Base-by-base conservation (phyloP, 768 basidiomycete genomes). In the Cyclocybe cylindracea region DNA sequence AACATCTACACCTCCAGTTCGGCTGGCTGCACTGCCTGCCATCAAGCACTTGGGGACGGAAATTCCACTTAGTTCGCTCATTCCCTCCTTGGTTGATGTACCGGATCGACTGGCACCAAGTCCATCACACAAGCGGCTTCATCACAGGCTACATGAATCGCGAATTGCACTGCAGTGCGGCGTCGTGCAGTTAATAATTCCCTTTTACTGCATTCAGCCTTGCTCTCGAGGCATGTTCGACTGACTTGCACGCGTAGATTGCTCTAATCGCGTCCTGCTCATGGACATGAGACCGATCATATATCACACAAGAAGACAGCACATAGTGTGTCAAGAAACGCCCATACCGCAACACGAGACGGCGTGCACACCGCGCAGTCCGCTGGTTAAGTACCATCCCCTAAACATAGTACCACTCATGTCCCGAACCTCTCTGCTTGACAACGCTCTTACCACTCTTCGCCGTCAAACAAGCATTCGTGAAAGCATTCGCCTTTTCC, bases 331-430 rank as follows among this genome's bases (percentile, higher is more conserved):
- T 60, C 60, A 56, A 54, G 39, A 55, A 58, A 48, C 54, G 54
- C 50, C 49, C 46, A 40, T 32, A 53, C 52, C 24, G 35, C 58
- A 59, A 61, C 64, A 54, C 50, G 61, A 59, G 51, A 46, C 64
- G 62, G 72, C 78, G 70, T 78, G 75, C 67, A 68, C 59, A 69
- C 68, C 71, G 69, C 69, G 67, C 76, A 69, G 70, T 55, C 59
- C 54, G 61, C 60, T 42, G 47, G 65, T 72, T 72, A 72, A 74
- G 69, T 71, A 73, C 59, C 64, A 60, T 59, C 61, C 59, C 66
- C 59, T 65, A 64, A 59, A 51, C 43, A 58, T 47, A 45, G 50
- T 36, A 53, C 19, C 35, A 55, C 29, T 54, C 63, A 71, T 74
- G 66, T 67, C 70, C 67, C 70, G 70, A 58, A 63, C 63, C 54